These are phyloP conservation scores for Cryptosporidium canis DNA, from an alignment of 169 alveolate genomes.

Conservation along the genomic window DNA sequence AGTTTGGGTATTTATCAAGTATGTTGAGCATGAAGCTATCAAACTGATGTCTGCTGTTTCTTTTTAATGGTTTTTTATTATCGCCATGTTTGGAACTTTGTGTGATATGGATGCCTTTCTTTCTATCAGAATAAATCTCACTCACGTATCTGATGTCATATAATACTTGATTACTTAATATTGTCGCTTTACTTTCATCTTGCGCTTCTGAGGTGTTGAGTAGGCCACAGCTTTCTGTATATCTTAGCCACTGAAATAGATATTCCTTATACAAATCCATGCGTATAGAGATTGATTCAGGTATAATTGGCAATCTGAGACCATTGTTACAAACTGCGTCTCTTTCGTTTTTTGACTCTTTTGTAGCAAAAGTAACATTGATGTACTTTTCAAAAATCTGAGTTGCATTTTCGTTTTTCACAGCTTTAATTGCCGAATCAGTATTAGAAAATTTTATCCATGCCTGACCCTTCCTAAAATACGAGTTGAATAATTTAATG, in stretches of 20 bases:
- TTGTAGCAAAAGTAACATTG: slow-evolving; percentile 13
- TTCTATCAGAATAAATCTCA: neutral
- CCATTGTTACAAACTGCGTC: neutral
- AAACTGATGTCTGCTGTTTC: too few relatives aligned
- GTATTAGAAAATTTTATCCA: slow-evolving; percentile 38
- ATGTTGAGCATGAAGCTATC: too few relatives aligned
- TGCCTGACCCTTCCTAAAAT: slow-evolving; percentile 61
- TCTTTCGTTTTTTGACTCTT: neutral
- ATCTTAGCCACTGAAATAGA: slow-evolving; percentile 34
- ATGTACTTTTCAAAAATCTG: slow-evolving; percentile 3
- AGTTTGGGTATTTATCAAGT: neutral
- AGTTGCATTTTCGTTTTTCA: neutral
- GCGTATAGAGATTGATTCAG: slow-evolving; percentile 1
- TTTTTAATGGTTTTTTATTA: too few relatives aligned
- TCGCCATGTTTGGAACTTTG: too few relatives aligned
- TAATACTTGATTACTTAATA: neutral
- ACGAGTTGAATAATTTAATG: slow-evolving; percentile 38
- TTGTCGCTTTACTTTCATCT: neutral
- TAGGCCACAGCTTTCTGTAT: neutral
- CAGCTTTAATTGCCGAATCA: slow-evolving; percentile 32
- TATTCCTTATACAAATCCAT: slow-evolving; percentile 23
- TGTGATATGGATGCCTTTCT: too few relatives aligned
- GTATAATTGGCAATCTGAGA: neutral
- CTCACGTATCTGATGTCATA: neutral
- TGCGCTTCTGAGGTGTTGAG: neutral